Percentiles rank a stretch among this genome's conserved stretches.
These are phyloP conservation scores for Salix purpurea DNA, from an alignment of 345 rosid species.

Conservation along the genomic window DNA sequence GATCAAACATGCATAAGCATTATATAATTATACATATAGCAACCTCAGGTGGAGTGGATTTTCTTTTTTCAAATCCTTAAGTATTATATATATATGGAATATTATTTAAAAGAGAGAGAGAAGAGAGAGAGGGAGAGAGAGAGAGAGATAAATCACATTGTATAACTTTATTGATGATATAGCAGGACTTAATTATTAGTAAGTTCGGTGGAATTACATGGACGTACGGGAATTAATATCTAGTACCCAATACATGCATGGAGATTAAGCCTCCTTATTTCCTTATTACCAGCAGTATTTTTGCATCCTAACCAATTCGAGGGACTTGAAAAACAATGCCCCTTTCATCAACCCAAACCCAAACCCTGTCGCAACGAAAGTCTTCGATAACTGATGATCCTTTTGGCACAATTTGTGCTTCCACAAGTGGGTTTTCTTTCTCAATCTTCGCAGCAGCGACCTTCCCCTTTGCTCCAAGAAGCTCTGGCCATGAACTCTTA, in stretches of 20 bases:
- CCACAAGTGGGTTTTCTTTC: constrained; percentile 14
- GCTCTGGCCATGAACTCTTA: constrained; percentile 26
- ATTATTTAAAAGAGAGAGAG: too few relatives aligned
- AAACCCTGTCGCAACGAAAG: constrained; percentile 6
- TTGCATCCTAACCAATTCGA: background rate
- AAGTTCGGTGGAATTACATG: too few relatives aligned
- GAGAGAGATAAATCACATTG: background rate
- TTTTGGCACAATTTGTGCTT: constrained; percentile 1
- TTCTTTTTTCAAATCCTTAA: too few relatives aligned
- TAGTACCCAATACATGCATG: background rate
- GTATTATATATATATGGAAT: too few relatives aligned
- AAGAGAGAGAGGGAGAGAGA: too few relatives aligned
- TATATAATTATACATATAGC: too few relatives aligned
- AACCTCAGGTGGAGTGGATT: too few relatives aligned
- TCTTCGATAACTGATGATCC: background rate
- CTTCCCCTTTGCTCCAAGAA: background rate
- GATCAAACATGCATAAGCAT: too few relatives aligned
- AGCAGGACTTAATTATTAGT: background rate
- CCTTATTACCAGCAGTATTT: background rate
- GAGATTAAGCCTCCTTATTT: background rate
- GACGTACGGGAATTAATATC: too few relatives aligned
- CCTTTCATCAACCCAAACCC: constrained; percentile 7
- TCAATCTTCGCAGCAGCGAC: constrained; percentile 6
- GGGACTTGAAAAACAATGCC: constrained; percentile 10
- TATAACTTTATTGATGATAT: background rate